Conservation (phyloP, 2,329 filamentous ascomycete species). For the Ophiosphaerella narmari region DNA sequence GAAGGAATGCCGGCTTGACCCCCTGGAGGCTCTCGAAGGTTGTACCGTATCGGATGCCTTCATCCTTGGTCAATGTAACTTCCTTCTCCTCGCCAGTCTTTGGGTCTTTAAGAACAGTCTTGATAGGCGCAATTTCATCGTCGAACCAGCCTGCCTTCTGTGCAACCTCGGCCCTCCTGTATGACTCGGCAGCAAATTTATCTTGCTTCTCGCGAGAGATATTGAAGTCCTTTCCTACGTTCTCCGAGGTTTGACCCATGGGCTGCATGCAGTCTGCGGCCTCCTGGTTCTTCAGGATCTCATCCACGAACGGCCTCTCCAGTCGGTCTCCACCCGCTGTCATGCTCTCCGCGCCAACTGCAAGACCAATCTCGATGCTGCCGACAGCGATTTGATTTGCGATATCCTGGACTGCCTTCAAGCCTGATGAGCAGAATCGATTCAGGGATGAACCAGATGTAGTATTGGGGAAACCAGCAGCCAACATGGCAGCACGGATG, state of each 20-base stretch:
- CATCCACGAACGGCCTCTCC: conserved; percentile 74
- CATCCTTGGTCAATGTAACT: conserved; percentile 81
- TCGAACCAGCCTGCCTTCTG: conserved; percentile 91
- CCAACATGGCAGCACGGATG: conserved; percentile 82
- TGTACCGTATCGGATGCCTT: conserved; percentile 88
- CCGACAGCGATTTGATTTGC: conserved; percentile 82
- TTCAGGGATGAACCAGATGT: conserved; percentile 81
- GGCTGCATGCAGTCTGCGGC: conserved; percentile 85
- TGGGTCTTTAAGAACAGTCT: conserved; percentile 78
- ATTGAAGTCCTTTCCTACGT: conserved; percentile 88
- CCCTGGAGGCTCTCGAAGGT: conserved; percentile 82
- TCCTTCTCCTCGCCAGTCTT: conserved; percentile 78
- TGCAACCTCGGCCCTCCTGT: conserved; percentile 81
- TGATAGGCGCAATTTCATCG: conserved; percentile 92
- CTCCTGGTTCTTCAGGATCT: conserved; percentile 75
- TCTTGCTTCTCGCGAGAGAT: conserved; percentile 82
- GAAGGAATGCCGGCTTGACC: conserved; percentile 86
- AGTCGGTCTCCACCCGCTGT: conserved; percentile 71
- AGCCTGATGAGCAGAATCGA: conserved; percentile 95
- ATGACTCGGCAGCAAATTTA: conserved; percentile 83
- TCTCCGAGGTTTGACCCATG: conserved; percentile 98
- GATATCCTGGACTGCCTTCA: conserved; percentile 94
- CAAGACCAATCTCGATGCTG: conserved; percentile 84
- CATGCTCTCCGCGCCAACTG: conserved; percentile 90
- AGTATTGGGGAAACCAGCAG: conserved; percentile 93